phyloP scores from a whole-genome alignment of 805 yeast species.

The Candida ascalaphidarum region DNA sequence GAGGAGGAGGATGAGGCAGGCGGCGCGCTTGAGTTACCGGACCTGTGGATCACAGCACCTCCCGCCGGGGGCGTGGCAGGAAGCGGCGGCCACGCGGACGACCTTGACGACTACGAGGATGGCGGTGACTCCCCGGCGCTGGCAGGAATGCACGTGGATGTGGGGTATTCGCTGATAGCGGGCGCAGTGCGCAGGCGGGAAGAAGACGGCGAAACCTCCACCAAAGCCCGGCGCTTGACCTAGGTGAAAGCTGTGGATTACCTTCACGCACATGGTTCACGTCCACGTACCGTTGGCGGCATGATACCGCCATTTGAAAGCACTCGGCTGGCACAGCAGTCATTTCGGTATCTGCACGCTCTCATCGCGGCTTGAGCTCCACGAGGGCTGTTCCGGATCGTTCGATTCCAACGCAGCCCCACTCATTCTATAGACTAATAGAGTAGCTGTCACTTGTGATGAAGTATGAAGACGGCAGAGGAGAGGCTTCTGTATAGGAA shows the following conservation, averaged over 20 bases:
- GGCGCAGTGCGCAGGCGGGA: conserved; percentile 23
- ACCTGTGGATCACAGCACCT: background rate
- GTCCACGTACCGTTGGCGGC: too few relatives aligned
- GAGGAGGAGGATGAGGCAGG: conserved; percentile 4
- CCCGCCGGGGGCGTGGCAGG: conserved; percentile 3
- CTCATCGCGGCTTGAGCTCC: background rate
- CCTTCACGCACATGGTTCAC: too few relatives aligned
- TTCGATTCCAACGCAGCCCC: background rate
- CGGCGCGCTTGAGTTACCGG: background rate
- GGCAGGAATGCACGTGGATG: conserved; percentile 36
- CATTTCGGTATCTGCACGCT: background rate
- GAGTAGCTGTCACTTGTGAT: background rate
- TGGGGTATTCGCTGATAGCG: conserved; percentile 27
- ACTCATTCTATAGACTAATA: background rate
- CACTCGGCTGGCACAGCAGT: background rate
- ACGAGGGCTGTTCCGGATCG: background rate
- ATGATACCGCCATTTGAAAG: background rate
- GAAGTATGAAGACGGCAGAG: conserved; percentile 69
- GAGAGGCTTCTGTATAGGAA: conserved; percentile 53
- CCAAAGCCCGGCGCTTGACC: too few relatives aligned
- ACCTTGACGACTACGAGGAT: conserved; percentile 19
- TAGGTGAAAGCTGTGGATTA: too few relatives aligned
- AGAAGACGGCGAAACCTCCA: conserved; percentile 7
- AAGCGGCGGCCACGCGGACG: conserved; percentile 30
- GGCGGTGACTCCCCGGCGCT: conserved; percentile 12